phyloP scores from a whole-genome alignment of 2,329 filamentous ascomycete genomes.

The Lomentospora prolificans region DNA sequence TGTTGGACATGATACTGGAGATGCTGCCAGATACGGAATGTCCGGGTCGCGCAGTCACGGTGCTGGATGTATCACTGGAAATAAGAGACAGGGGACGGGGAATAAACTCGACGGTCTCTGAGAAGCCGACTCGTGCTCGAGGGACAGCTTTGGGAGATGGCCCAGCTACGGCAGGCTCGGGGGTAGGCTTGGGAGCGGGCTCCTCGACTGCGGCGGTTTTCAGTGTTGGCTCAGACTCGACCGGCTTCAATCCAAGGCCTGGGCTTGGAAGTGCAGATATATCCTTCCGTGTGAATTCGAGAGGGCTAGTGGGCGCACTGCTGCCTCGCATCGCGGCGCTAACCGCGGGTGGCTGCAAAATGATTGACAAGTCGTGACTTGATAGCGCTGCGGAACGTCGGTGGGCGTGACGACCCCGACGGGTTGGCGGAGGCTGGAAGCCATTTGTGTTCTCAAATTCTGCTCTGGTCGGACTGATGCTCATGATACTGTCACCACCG shows the following conservation, averaged over 20 bases:
- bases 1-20: slow-evolving; percentile 61
- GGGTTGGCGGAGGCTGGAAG: slow-evolving; percentile 40
- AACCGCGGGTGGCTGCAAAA: slow-evolving; percentile 46
- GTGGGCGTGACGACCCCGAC: slow-evolving; percentile 63
- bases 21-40: slow-evolving; percentile 73
- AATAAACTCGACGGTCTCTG: slow-evolving; percentile 74
- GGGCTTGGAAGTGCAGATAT: not conserved
- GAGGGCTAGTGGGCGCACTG: slow-evolving; percentile 8
- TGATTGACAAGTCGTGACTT: slow-evolving; percentile 65
- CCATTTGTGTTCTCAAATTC: slow-evolving; percentile 47
- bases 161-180: slow-evolving; percentile 12
- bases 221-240: slow-evolving; percentile 10
- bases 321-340: not conserved
- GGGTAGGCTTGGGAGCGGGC: not conserved
- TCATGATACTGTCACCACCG: slow-evolving; percentile 50
- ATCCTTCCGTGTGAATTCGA: slow-evolving; percentile 7
- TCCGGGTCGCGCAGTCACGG: slow-evolving; percentile 55
- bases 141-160: slow-evolving; percentile 27
- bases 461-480: slow-evolving; percentile 59
- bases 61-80: slow-evolving; percentile 76
- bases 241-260: slow-evolving; percentile 11
- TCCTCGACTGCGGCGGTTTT: slow-evolving; percentile 11
- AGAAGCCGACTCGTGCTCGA: slow-evolving; percentile 68
- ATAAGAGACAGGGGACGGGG: slow-evolving; percentile 73
- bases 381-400: slow-evolving; percentile 76